Percentiles rank a stretch among this genome's conserved stretches.
These are phyloP conservation scores for Pseudogymnoascus sp. DNA, from an alignment of 2,329 filamentous ascomycete species.

Conservation along the genomic window DNA sequence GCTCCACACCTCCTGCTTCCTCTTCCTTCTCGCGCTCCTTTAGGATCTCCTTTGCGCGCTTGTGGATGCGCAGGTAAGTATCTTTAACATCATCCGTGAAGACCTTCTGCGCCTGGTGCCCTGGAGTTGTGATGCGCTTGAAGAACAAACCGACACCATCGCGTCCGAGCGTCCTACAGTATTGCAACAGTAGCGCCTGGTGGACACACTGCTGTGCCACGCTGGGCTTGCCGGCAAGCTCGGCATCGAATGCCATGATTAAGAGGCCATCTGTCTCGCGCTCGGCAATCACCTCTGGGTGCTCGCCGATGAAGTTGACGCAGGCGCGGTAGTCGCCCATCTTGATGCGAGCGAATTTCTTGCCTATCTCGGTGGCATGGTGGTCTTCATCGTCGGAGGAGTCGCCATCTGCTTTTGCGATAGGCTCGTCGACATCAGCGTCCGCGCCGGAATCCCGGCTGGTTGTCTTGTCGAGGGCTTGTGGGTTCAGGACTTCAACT, in stretches of 20 bases:
- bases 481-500: slow-evolving; percentile 71
- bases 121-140: slow-evolving; percentile 83
- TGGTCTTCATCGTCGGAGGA: slow-evolving; percentile 64
- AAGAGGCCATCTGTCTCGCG: slow-evolving; percentile 85
- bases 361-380: slow-evolving; percentile 69
- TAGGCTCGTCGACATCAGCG: slow-evolving; percentile 50
- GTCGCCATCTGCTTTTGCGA: slow-evolving; percentile 37
- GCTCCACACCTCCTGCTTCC: slow-evolving; percentile 65
- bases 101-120: slow-evolving; percentile 81
- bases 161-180: slow-evolving; percentile 72
- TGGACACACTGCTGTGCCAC: slow-evolving; percentile 82
- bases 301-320: slow-evolving; percentile 66
- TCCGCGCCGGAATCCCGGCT: slow-evolving; percentile 47
- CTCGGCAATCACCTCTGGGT: slow-evolving; percentile 74
- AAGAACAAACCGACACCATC: slow-evolving; percentile 92
- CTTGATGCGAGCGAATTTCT: slow-evolving; percentile 72
- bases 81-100: slow-evolving; percentile 90
- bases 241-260: slow-evolving; percentile 83
- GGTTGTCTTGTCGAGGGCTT: slow-evolving; percentile 33
- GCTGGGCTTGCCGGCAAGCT: slow-evolving; percentile 68
- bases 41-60: slow-evolving; percentile 46
- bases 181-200: slow-evolving; percentile 85
- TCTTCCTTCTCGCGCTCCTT: slow-evolving; percentile 45
- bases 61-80: slow-evolving; percentile 76
- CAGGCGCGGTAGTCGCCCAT: slow-evolving; percentile 64